Evolutionary conservation across 2,329 filamentous ascomycete genomes (phyloP).

Genomic region (Neopestalotiopsis sp.): DNA sequence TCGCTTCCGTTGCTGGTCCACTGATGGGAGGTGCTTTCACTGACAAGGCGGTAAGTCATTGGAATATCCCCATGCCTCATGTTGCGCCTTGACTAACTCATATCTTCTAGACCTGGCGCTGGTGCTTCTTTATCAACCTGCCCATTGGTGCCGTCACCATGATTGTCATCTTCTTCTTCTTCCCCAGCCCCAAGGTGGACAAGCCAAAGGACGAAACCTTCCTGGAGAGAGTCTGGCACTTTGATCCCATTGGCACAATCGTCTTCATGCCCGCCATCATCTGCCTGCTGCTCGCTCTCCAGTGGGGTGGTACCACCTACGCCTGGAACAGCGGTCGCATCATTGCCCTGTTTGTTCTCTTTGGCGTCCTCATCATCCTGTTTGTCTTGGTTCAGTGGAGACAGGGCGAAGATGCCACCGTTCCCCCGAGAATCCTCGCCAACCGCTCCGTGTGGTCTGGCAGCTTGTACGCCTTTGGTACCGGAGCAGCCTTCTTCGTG

Average conservation of each 20-base stretch:
- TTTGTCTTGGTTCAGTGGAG: constrained; percentile 42
- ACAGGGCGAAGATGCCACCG: constrained; percentile 42
- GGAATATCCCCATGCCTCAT: background rate
- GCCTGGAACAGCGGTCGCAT: constrained; percentile 40
- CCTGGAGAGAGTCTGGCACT: constrained; percentile 26
- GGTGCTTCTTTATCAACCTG: constrained; percentile 40
- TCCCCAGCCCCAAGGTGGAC: constrained; percentile 23
- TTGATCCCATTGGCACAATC: constrained; percentile 33
- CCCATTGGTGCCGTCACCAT: constrained; percentile 35
- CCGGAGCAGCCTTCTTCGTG: constrained; percentile 37
- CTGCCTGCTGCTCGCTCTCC: constrained; percentile 51
- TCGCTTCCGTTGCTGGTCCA: constrained; percentile 41
- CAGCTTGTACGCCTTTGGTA: constrained; percentile 38
- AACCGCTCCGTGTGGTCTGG: constrained; percentile 40
- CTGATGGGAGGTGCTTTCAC: constrained; percentile 38
- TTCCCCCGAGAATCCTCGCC: constrained; percentile 44
- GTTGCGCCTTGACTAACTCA: background rate
- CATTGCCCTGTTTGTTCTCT: constrained; percentile 39
- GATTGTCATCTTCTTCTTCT: constrained; percentile 30
- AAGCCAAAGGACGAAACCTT: constrained; percentile 22
- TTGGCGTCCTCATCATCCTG: constrained; percentile 33
- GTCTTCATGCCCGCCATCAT: constrained; percentile 41
- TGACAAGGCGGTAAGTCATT: constrained; percentile 34
- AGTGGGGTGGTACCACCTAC: constrained; percentile 47
- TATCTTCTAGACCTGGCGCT: constrained; percentile 30